phyloP scores from a whole-genome alignment of 805 yeast species.

The Yueomyces sinensis region DNA sequence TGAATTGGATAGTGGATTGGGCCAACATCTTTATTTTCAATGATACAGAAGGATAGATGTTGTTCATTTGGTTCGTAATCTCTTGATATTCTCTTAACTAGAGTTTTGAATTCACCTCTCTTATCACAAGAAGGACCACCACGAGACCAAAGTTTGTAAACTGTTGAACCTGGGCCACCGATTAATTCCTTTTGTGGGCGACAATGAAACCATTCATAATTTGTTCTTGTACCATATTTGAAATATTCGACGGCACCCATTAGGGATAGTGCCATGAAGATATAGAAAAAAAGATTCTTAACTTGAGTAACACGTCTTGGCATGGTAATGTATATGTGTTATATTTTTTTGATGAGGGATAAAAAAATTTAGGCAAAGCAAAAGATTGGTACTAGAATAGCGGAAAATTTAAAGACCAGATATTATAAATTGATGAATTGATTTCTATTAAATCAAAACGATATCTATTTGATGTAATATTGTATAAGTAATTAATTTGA shows the following conservation, averaged over 20 bases:
- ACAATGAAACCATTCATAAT: conserved; percentile 35
- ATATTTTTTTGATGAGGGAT: too few relatives aligned
- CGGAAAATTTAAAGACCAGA: too few relatives aligned
- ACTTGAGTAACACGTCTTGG: conserved; percentile 4
- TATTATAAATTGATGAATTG: too few relatives aligned
- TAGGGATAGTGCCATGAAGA: conserved; percentile 17
- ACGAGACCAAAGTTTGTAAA: conserved; percentile 22
- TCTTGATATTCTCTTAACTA: conserved; percentile 27
- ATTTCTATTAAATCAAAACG: too few relatives aligned
- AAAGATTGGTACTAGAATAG: too few relatives aligned
- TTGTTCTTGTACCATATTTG: conserved; percentile 27
- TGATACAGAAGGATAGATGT: conserved; percentile 25
- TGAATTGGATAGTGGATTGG: conserved; percentile 22
- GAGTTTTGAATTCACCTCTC: conserved; percentile 29
- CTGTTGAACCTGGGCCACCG: conserved; percentile 14
- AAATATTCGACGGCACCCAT: conserved; percentile 32
- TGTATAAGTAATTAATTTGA: too few relatives aligned
- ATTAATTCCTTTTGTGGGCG: conserved; percentile 21
- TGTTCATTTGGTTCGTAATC: conserved; percentile 28
- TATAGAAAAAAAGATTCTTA: conserved; percentile 17
- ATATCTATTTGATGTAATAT: too few relatives aligned
- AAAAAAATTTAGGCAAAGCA: too few relatives aligned
- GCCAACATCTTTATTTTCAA: conserved; percentile 18
- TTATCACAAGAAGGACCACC: conserved; percentile 34
- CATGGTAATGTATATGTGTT: neutral